Conservation (phyloP, 441 rosid genomes). For the Euphorbia celastroides region DNA sequence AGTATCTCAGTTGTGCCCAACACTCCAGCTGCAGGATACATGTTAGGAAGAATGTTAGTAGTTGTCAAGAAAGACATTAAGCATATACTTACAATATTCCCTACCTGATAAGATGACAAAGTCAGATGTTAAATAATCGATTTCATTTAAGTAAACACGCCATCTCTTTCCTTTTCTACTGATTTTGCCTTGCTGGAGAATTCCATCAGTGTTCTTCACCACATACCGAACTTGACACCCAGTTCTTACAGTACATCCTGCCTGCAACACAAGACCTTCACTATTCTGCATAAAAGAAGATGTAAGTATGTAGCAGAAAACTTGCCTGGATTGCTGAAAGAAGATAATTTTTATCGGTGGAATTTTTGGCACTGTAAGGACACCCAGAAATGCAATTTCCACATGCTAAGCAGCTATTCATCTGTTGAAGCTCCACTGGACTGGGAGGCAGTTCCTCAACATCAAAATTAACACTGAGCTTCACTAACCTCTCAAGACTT, state of each 20-base stretch:
- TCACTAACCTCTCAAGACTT: slow-evolving; percentile 20
- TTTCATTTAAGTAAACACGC: slow-evolving; percentile 36
- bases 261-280: slow-evolving; percentile 24
- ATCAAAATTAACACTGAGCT: slow-evolving; percentile 35
- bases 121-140: slow-evolving; percentile 32
- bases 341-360: slow-evolving; percentile 37
- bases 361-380: slow-evolving; percentile 42
- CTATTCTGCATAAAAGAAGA: neutral
- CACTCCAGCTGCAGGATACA: slow-evolving; percentile 33
- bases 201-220: slow-evolving; percentile 24
- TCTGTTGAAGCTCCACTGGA: slow-evolving; percentile 12
- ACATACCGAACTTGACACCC: slow-evolving; percentile 30
- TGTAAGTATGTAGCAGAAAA: slow-evolving; percentile 13
- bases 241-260: slow-evolving; percentile 36
- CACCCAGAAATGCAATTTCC: slow-evolving; percentile 49
- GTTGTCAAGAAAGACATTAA: neutral
- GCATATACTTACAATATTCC: neutral
- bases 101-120: slow-evolving; percentile 40
- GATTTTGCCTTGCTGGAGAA: slow-evolving; percentile 14
- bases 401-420: slow-evolving; percentile 34
- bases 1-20: slow-evolving; percentile 41
- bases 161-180: slow-evolving; percentile 27
- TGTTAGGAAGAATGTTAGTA: neutral
- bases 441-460: slow-evolving; percentile 17
- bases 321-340: slow-evolving; percentile 34